phyloP scores from a whole-genome alignment of 495 filamentous ascomycete species.

The Cercophora scortea region DNA sequence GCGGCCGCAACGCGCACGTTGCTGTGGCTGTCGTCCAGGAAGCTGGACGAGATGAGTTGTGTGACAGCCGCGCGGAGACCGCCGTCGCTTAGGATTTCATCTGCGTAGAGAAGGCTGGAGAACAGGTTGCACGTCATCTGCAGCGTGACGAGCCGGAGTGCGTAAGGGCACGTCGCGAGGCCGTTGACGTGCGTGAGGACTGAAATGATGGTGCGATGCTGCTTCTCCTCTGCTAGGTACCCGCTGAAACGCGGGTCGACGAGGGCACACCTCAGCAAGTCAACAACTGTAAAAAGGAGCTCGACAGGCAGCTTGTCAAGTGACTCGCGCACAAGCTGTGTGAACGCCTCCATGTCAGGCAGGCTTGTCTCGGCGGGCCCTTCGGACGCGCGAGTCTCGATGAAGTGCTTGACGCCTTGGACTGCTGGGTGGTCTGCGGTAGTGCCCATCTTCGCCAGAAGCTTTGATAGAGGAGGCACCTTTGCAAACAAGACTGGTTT shows the following conservation, averaged over 20 bases:
- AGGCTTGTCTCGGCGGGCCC: conserved; percentile 53
- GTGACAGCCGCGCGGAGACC: conserved; percentile 32
- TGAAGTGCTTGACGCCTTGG: conserved; percentile 53
- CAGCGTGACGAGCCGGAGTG: conserved; percentile 71
- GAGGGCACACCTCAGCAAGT: conserved; percentile 70
- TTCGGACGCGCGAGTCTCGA: conserved; percentile 45
- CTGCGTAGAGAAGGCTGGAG: conserved; percentile 50
- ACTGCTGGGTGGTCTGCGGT: conserved; percentile 46
- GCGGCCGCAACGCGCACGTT: conserved; percentile 66
- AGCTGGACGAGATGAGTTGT: conserved; percentile 41
- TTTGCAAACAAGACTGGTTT: conserved; percentile 70
- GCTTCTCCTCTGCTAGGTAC: conserved; percentile 71
- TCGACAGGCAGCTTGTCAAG: conserved; percentile 45
- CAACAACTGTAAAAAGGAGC: conserved; percentile 68
- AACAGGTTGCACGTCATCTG: conserved; percentile 57
- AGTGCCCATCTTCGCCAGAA: conserved; percentile 65
- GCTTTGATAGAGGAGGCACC: conserved; percentile 74
- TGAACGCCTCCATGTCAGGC: conserved; percentile 50
- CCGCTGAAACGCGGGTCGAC: conserved; percentile 79
- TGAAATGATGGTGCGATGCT: conserved; percentile 53
- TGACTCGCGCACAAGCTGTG: conserved; percentile 41
- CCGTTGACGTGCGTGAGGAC: conserved; percentile 54
- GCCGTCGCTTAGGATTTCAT: conserved; percentile 29
- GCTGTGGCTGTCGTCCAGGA: conserved; percentile 46
- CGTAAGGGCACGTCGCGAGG: conserved; percentile 56